Evolutionary conservation across 179 eudicot species (phyloP).

Genomic region (Sideroxylon spinosum): DNA sequence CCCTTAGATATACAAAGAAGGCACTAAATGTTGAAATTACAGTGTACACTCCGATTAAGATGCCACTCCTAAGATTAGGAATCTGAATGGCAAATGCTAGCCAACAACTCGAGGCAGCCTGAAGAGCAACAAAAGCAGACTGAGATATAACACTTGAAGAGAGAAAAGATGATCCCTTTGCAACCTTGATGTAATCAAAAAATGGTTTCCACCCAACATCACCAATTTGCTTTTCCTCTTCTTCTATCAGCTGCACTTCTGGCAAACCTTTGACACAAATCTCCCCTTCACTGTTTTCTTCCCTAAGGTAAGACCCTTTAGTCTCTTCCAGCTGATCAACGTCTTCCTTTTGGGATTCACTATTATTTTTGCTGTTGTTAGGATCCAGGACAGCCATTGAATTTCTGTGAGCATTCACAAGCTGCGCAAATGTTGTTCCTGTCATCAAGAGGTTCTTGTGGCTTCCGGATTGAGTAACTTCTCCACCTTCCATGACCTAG

Average conservation of each 20-base stretch:
- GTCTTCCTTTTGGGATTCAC: not conserved
- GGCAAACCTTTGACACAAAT: constrained; percentile 23
- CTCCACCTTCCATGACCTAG: constrained; percentile 48
- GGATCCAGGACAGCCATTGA: constrained; percentile 27
- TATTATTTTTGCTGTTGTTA: not conserved
- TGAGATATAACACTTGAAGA: constrained; percentile 23
- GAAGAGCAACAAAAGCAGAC: constrained; percentile 34
- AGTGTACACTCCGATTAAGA: constrained; percentile 40
- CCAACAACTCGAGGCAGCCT: constrained; percentile 50
- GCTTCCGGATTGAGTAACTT: constrained; percentile 49
- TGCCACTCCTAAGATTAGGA: constrained; percentile 29
- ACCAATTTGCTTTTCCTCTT: constrained; percentile 49
- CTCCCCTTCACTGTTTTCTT: constrained; percentile 34
- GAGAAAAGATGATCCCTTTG: constrained; percentile 31
- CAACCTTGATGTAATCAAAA: constrained; percentile 35
- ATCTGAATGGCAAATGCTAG: constrained; percentile 42
- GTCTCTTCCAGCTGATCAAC: constrained; percentile 11
- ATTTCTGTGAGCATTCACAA: constrained; percentile 48
- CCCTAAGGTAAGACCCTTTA: constrained; percentile 1
- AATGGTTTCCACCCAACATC: constrained; percentile 45
- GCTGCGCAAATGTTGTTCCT: constrained; percentile 53
- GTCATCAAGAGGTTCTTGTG: constrained; percentile 35
- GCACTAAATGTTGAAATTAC: constrained; percentile 37
- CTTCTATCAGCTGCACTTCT: constrained; percentile 43
- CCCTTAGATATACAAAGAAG: constrained; percentile 40